These are phyloP conservation scores for Candida endomychidarum DNA, from an alignment of 805 yeast species.

Conservation along the genomic window DNA sequence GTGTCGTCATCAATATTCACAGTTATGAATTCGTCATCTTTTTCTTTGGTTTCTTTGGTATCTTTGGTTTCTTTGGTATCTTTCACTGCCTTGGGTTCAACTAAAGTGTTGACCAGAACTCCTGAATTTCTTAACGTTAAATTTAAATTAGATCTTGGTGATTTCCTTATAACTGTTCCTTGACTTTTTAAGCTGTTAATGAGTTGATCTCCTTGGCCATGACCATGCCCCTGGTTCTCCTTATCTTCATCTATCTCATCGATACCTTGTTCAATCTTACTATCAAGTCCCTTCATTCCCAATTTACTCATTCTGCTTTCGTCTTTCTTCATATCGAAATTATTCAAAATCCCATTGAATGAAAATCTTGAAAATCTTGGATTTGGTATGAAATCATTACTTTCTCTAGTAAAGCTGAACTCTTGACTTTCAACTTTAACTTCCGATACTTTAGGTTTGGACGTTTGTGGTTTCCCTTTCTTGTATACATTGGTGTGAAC, in stretches of 20 bases:
- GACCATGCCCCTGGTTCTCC: neutral
- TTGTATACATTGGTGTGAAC: constrained; percentile 4
- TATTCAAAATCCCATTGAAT: constrained; percentile 35
- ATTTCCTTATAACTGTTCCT: constrained; percentile 14
- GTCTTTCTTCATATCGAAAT: constrained; percentile 11
- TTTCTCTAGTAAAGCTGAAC: neutral
- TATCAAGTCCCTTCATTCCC: neutral
- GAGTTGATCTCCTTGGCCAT: neutral
- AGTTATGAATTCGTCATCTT: constrained; percentile 21
- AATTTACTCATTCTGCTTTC: constrained; percentile 3
- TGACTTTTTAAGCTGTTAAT: constrained; percentile 4
- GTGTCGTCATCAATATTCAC: constrained; percentile 17
- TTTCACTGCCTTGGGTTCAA: no score
- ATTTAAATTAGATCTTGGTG: constrained; percentile 6
- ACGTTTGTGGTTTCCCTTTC: no score
- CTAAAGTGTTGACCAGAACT: neutral
- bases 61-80: neutral
- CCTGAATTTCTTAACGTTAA: neutral
- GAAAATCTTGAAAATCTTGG: constrained; percentile 45
- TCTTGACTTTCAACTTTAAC: constrained; percentile 5
- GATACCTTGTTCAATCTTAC: neutral
- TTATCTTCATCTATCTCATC: constrained; percentile 7
- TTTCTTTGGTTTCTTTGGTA: neutral
- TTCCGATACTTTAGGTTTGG: neutral
- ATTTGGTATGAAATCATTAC: constrained; percentile 33